Evolutionary conservation across 208 protist genomes (phyloP), one percentile per base, ranked within the genome.

Genomic region (Trypanosoma melophagium): DNA sequence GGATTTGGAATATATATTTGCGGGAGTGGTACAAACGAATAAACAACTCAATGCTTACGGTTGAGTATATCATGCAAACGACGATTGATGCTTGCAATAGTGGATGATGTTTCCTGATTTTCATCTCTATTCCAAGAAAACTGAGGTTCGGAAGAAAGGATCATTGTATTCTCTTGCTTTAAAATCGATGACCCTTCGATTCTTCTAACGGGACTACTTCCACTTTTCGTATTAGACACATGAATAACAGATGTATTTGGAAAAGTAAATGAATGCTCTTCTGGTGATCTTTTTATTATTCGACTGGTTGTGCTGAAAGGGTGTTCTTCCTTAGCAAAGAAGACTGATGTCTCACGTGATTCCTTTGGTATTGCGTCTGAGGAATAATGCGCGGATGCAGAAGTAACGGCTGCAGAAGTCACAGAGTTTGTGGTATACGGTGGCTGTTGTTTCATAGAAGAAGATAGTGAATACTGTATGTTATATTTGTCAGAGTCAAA

Each of bases 51-150:
- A 49, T 63, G 57, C 42, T 19, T 55, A 22, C 65, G 38, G 17
- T 41, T 70, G 10, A 70, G 65, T 49, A 70, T 70, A 44, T 70
- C 65, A 1, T 70, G 65, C 21, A 70, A 49, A n/a, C 56, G 56
- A 62, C 21, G 45, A 47, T 70, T 70, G 16, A 70, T 56, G 22
- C 35, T n/a, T 55, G 45, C 45, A 50, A 70, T 70, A 31, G 49
- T 49, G 17, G 65, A 19, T 24, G 55, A 28, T 31, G 9, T 55
- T 38, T 63, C 55, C 24, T 2, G 16, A 16, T 22, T 41, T 5
- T 21, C 54, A 19, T 53, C 21, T 57, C 21, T 44, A 49, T 63
- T 54, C 17, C 38, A 17, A 19, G 22, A 22, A 22, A 28, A 49
- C 1, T 28, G 61, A 7, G 9, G 21, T 13, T 57, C 22, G 38